Conservation (phyloP, 1,139 yeast species). For the Diutina rugosa region DNA sequence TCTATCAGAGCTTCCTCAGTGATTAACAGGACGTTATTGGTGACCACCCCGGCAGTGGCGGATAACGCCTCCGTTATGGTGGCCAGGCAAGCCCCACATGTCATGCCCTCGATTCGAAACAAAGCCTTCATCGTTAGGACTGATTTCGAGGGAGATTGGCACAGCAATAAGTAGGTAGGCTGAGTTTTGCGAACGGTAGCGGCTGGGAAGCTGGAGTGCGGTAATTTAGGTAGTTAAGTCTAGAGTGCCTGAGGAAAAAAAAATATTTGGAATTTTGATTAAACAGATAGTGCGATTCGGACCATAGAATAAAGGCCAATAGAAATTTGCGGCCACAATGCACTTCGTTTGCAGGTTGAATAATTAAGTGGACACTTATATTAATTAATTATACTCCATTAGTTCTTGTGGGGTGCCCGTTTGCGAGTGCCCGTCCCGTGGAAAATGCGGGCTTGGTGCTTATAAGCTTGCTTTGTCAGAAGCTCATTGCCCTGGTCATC, state of each 20-base stretch:
- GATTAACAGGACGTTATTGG: conserved; percentile 52
- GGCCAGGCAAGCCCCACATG: conserved; percentile 72
- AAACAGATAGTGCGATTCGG: not conserved
- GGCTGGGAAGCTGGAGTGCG: not conserved
- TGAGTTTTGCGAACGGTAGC: not conserved
- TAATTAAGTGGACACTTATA: not conserved
- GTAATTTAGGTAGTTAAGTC: not conserved
- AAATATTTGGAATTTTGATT: not conserved
- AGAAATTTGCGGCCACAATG: not conserved
- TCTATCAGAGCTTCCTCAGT: conserved; percentile 58
- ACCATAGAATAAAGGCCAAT: not conserved
- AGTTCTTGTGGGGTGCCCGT: not conserved
- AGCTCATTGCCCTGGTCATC: conserved; percentile 63
- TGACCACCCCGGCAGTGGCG: conserved; percentile 29
- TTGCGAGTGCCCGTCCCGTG: conserved; percentile 42
- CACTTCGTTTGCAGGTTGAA: not conserved
- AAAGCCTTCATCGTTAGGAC: not conserved
- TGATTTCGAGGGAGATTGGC: not conserved
- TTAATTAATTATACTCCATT: not conserved
- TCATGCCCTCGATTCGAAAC: conserved; percentile 58
- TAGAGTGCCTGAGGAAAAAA: not conserved
- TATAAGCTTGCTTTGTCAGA: conserved; percentile 69
- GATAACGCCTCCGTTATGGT: conserved; percentile 47
- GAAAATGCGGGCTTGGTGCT: conserved; percentile 71
- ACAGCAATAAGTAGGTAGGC: not conserved